Base-by-base conservation (phyloP, 2,329 filamentous ascomycete species). In the Stagonosporopsis tanaceti region DNA sequence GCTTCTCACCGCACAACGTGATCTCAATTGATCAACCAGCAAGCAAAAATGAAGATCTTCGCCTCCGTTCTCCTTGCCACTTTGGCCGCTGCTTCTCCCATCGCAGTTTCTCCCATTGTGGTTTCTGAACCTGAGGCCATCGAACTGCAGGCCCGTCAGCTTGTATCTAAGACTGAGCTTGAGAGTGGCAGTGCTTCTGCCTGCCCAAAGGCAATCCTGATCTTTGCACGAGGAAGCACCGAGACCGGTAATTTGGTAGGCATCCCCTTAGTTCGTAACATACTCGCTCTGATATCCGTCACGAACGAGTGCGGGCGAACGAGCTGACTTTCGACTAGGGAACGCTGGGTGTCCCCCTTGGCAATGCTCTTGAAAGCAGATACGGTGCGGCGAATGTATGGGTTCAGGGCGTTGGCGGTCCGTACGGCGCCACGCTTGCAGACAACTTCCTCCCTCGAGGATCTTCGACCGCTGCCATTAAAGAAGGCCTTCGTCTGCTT, bases 401-500 rank as follows among this genome's bases (percentile, higher is more conserved):
- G 63, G 62, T 70, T 8, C 67, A 74, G 45, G 68, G 71, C 15
- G 67, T 80, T 27, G 71, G 78, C 45, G 68, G 64, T 15, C 62
- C 66, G 15, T 80, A 80, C 57, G 64, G 57, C 0, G 77, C 77
- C 3, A 65, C 60, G 8, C 57, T 79, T 3, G 56, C 54, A 11
- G 74, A 69, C 42, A 79, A 79, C 61, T 62, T 72, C 39, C 61
- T 70, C 1, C 61, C 69, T 1, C 59, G 61, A 2, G 77, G 78
- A 2, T 72, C 73, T 2, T 72, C 73, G 22, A 53, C 62, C 15
- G 61, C 61, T 2, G 73, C 75, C 39, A 76, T 78, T 24, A 59
- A 56, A 1, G 68, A 74, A 47, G 75, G 74, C 57, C 64, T 69
- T 14, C 57, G 66, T 4, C 70, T 79, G 15, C 70, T 79, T 61